phyloP scores from a whole-genome alignment of 1,284 basidiomycete species.

The Apiotrichum gracile region DNA sequence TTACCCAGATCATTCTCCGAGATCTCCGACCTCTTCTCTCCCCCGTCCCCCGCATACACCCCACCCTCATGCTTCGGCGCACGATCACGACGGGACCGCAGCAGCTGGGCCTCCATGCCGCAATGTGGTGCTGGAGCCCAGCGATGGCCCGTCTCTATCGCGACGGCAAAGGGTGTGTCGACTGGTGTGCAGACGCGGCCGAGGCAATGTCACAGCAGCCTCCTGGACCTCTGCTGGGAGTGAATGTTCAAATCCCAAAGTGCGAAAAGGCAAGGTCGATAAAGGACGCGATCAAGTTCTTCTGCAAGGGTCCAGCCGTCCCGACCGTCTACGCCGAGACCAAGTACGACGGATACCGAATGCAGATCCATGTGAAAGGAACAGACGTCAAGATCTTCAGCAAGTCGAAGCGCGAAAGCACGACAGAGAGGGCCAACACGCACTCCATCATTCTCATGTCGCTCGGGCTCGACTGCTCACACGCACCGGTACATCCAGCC shows the following conservation, averaged over 20 bases:
- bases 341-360: slow-evolving; percentile 82
- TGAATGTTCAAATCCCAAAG: slow-evolving; percentile 71
- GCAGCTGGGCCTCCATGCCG: slow-evolving; percentile 57
- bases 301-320: slow-evolving; percentile 29
- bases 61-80: slow-evolving; percentile 26
- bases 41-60: slow-evolving; percentile 51
- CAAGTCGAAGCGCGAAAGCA: slow-evolving; percentile 76
- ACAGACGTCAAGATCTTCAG: slow-evolving; percentile 68
- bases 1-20: slow-evolving; percentile 76
- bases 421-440: slow-evolving; percentile 61
- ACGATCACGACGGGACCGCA: slow-evolving; percentile 43
- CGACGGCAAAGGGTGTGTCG: slow-evolving; percentile 54
- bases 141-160: slow-evolving; percentile 57
- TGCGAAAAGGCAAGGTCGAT: slow-evolving; percentile 63
- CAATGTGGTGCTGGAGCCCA: slow-evolving; percentile 67
- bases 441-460: slow-evolving; percentile 62
- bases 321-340: slow-evolving; percentile 69
- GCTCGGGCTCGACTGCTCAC: slow-evolving; percentile 49
- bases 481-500: no score
- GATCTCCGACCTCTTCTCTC: slow-evolving; percentile 72
- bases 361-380: slow-evolving; percentile 70
- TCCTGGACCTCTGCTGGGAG: slow-evolving; percentile 49
- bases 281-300: slow-evolving; percentile 54
- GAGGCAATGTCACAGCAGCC: slow-evolving; percentile 41
- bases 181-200: slow-evolving; percentile 55